These are phyloP conservation scores for Diatrype stigma DNA, from an alignment of 2,329 filamentous ascomycete species.

Conservation along the genomic window DNA sequence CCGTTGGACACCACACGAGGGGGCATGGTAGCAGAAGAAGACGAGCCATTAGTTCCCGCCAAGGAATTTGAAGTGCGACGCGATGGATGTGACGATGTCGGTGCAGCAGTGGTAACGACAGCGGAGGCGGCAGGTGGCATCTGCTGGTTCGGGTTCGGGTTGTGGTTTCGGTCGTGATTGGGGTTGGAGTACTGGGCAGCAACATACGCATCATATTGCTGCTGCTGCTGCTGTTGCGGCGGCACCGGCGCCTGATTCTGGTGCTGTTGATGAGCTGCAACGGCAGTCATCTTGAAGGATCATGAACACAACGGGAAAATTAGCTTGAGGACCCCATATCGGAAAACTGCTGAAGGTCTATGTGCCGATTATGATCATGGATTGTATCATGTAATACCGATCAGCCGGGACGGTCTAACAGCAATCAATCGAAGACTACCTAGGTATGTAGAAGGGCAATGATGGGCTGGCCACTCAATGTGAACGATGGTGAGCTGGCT, in stretches of 20 bases:
- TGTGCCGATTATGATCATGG: neutral
- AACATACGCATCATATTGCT: neutral
- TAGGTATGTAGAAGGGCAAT: neutral
- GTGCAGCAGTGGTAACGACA: neutral
- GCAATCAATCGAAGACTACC: neutral
- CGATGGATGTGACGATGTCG: slow-evolving; percentile 1
- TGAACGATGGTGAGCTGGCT: neutral
- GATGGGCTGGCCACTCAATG: neutral
- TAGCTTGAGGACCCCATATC: neutral
- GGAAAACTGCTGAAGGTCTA: neutral
- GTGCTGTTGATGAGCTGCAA: neutral
- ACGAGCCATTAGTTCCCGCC: neutral
- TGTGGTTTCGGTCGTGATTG: neutral
- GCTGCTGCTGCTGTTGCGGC: neutral
- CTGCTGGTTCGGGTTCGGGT: neutral
- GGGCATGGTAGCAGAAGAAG: neutral
- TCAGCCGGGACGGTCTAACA: neutral
- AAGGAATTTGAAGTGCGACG: slow-evolving; percentile 1
- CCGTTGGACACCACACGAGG: slow-evolving; percentile 5
- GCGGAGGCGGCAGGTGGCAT: neutral
- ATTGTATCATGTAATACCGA: too few relatives aligned
- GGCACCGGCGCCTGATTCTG: neutral
- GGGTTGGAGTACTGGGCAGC: neutral
- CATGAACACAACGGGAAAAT: neutral
- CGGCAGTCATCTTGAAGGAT: neutral